Evolutionary conservation across 371 early-diverging fungal genomes (phyloP).

Genomic region (Rhizopus arrhizus): DNA sequence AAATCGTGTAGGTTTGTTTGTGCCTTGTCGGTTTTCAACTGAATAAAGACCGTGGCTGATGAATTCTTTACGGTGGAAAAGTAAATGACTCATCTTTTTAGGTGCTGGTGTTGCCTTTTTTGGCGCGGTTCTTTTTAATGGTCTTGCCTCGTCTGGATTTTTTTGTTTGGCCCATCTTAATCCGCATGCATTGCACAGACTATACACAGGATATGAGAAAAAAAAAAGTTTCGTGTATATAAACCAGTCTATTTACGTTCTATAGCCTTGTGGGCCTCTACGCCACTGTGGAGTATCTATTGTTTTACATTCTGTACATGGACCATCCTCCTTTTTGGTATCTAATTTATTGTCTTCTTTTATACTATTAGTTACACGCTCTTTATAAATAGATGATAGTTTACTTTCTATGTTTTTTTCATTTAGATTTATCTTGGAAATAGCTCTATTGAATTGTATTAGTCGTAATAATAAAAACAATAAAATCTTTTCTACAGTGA

Average conservation of each 20-base stretch:
- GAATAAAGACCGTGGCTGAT: conserved; percentile 25
- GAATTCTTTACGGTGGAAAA: conserved; percentile 19
- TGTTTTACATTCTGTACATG: conserved; percentile 20
- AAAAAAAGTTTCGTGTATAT: neutral
- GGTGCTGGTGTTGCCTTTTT: neutral
- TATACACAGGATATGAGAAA: conserved; percentile 9
- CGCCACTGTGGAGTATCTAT: conserved; percentile 39
- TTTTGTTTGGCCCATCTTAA: conserved; percentile 32
- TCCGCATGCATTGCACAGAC: conserved; percentile 53
- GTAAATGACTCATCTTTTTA: neutral
- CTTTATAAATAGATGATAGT: too few species aligned
- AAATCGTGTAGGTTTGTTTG: conserved; percentile 16
- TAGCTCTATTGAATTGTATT: neutral
- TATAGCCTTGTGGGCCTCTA: conserved; percentile 37
- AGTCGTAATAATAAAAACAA: neutral
- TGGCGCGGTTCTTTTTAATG: conserved; percentile 4
- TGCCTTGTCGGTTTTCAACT: conserved; percentile 4
- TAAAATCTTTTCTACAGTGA: neutral
- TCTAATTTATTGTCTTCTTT: neutral
- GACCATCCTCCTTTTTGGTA: neutral
- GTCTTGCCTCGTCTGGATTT: neutral
- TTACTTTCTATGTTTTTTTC: too few species aligned
- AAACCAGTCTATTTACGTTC: conserved; percentile 26
- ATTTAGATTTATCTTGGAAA: too few species aligned
- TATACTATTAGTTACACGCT: too few species aligned